Evolutionary conservation across 192 early-diverging fungal genomes (phyloP).

Genomic region (Coemansia sp.): DNA sequence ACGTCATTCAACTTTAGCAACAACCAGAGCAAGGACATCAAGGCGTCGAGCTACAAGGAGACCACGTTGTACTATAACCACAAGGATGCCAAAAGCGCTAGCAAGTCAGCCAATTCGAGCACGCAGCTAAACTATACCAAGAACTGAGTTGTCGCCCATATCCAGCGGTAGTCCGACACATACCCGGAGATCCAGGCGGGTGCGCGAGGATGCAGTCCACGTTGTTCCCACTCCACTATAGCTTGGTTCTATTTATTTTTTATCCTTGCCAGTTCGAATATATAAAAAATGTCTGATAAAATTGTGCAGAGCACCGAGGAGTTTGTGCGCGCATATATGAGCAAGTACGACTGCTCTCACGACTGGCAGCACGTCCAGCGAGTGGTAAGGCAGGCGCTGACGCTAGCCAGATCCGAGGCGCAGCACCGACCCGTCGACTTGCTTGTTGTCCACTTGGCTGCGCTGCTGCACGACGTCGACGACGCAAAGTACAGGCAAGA

Average conservation of each 20-base stretch:
- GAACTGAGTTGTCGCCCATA: background rate
- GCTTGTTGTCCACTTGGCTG: conserved; percentile 66
- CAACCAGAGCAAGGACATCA: conserved; percentile 19
- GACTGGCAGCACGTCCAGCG: conserved; percentile 72
- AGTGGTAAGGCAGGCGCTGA: conserved; percentile 60
- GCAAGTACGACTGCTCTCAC: conserved; percentile 68
- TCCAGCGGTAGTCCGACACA: background rate
- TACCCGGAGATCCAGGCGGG: background rate
- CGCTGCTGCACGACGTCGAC: conserved; percentile 70
- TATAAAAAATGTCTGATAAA: background rate
- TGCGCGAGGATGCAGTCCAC: background rate
- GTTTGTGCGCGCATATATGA: conserved; percentile 68
- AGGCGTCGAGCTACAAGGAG: conserved; percentile 19
- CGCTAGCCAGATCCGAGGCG: conserved; percentile 39
- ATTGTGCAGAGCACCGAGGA: conserved; percentile 40
- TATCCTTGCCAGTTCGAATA: background rate
- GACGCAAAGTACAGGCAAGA: conserved; percentile 67
- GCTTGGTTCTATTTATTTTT: background rate
- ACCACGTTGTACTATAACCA: conserved; percentile 31
- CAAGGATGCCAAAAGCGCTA: conserved; percentile 24
- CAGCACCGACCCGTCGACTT: conserved; percentile 49
- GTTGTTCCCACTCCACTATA: background rate
- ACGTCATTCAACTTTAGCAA: conserved; percentile 17
- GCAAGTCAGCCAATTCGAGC: conserved; percentile 21
- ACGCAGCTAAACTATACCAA: conserved; percentile 19